Percentiles rank a stretch among this genome's conserved stretches.
Evolutionary conservation across 768 basidiomycete genomes (phyloP).

Genomic region (Tremella mesenterica): DNA sequence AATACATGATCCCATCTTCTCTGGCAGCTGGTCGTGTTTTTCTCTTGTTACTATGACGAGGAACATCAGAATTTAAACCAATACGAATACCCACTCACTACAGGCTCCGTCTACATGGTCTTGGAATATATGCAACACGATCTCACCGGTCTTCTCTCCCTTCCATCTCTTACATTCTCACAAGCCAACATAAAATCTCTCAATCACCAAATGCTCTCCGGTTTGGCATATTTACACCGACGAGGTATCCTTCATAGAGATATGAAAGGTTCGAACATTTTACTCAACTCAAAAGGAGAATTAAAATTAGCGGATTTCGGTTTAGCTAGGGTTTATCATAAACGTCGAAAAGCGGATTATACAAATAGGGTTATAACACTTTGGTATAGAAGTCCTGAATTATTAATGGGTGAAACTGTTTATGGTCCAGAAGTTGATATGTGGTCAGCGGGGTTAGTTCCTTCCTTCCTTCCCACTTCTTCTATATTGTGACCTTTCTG

Average conservation of each 20-base stretch:
- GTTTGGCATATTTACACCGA: constrained; percentile 88
- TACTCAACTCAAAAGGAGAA: constrained; percentile 81
- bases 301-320: constrained; percentile 97
- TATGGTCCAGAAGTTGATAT: constrained; percentile 98
- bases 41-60: too few species aligned
- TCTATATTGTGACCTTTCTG: not conserved
- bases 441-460: constrained; percentile 92
- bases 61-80: not conserved
- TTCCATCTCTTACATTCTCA: constrained; percentile 75
- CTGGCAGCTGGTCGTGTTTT: not conserved
- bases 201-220: constrained; percentile 88
- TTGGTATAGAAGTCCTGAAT: constrained; percentile 95
- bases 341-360: constrained; percentile 79
- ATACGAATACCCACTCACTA: not conserved
- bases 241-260: constrained; percentile 95
- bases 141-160: constrained; percentile 84
- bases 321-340: constrained; percentile 90
- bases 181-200: constrained; percentile 90
- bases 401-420: constrained; percentile 86
- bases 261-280: constrained; percentile 97
- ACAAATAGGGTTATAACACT: constrained; percentile 99
- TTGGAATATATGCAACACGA: constrained; percentile 99
- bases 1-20: not conserved
- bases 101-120: constrained; percentile 97
- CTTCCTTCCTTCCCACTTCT: not conserved